Conservation (phyloP, 1,284 basidiomycete species). For the Cryptococcus sp. region DNA sequence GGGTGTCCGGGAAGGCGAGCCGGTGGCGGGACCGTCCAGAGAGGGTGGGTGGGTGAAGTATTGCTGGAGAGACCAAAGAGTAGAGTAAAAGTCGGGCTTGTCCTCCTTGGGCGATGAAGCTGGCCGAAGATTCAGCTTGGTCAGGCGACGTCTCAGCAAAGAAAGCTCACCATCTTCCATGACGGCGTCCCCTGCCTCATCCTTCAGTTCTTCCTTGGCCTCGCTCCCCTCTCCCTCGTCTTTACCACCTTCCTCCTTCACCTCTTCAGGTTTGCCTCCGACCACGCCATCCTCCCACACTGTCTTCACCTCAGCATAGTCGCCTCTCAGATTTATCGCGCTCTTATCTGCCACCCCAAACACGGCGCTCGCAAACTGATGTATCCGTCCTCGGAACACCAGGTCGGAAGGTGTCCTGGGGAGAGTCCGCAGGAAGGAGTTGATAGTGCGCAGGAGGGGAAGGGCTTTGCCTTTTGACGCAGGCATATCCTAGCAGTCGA, state of each 20-base stretch:
- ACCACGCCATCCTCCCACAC: slow-evolving; percentile 35
- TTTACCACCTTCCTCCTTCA: slow-evolving; percentile 6
- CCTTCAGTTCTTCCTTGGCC: slow-evolving; percentile 7
- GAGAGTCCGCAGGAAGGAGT: slow-evolving; percentile 42
- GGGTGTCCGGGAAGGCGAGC: slow-evolving; percentile 23
- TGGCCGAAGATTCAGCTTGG: not conserved
- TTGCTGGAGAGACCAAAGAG: slow-evolving; percentile 47
- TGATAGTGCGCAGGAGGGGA: slow-evolving; percentile 41
- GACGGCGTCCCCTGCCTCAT: not conserved
- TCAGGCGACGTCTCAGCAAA: not conserved
- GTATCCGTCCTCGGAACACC: slow-evolving; percentile 41
- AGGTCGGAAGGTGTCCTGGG: slow-evolving; percentile 41
- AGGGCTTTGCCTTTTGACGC: slow-evolving; percentile 45
- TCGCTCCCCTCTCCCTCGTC: slow-evolving; percentile 20
- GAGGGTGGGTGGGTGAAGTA: slow-evolving; percentile 46
- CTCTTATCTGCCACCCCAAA: slow-evolving; percentile 46
- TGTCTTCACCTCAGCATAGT: slow-evolving; percentile 38
- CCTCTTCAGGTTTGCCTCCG: not conserved
- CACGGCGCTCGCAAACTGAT: slow-evolving; percentile 42
- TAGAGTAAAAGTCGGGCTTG: slow-evolving; percentile 42
- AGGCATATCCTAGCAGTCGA: slow-evolving; percentile 36
- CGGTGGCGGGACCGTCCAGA: slow-evolving; percentile 34
- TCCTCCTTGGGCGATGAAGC: not conserved
- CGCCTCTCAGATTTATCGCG: slow-evolving; percentile 45
- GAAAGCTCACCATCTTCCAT: not conserved